Evolutionary conservation across 176 grass and related monocot species (phyloP).

Genomic region (Cocos nucifera): DNA sequence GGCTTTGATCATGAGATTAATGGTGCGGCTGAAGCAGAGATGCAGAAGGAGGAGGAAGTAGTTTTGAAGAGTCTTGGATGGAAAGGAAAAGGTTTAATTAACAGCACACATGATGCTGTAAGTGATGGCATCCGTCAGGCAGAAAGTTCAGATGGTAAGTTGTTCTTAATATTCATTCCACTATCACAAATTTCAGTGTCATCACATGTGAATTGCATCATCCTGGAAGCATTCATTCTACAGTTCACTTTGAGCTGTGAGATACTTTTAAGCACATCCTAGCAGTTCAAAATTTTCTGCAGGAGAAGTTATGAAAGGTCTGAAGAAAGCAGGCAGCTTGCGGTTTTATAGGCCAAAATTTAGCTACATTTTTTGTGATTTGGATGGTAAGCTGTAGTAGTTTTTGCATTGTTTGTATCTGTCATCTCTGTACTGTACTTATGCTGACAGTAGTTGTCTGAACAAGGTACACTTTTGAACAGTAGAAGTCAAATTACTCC

Average conservation of each 20-base stretch:
- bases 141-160: constrained; percentile 49
- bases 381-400: constrained; percentile 66
- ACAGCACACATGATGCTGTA: constrained; percentile 26
- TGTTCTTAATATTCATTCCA: constrained; percentile 12
- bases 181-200: neutral
- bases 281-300: constrained; percentile 61
- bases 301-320: constrained; percentile 43
- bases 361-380: constrained; percentile 90
- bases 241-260: constrained; percentile 7
- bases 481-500: constrained; percentile 81
- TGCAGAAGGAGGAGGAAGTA: constrained; percentile 68
- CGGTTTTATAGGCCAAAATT: constrained; percentile 96
- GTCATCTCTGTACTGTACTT: constrained; percentile 16
- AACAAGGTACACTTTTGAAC: constrained; percentile 89
- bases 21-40: constrained; percentile 64
- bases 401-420: constrained; percentile 11
- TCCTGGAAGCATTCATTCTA: neutral
- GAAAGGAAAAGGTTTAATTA: constrained; percentile 60
- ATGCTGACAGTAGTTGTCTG: constrained; percentile 8
- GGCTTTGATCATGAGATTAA: constrained; percentile 64
- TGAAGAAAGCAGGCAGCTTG: constrained; percentile 57
- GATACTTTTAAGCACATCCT: constrained; percentile 29
- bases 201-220: no score
- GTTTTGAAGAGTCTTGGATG: constrained; percentile 85
- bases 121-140: constrained; percentile 25